A percentile compares a stretch with the other conserved stretches of the same genome.
These are phyloP conservation scores for Penicillium sp. DNA, from an alignment of 2,329 filamentous ascomycete genomes.

Conservation along the genomic window DNA sequence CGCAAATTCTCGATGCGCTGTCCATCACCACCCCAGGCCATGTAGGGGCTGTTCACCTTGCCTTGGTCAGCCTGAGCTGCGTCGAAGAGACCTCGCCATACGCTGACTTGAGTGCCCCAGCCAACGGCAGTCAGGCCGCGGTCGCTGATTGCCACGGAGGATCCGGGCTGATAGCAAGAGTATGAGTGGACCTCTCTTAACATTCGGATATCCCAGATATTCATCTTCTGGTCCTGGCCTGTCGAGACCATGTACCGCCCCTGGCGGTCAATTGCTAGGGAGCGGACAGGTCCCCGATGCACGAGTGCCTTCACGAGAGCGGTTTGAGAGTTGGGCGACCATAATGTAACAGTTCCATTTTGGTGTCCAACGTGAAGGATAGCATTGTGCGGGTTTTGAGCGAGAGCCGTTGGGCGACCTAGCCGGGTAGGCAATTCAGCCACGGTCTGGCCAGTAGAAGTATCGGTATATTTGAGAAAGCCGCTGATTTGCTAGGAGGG, in stretches of 20 bases:
- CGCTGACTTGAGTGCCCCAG: slow-evolving; percentile 82
- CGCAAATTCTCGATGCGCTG: slow-evolving; percentile 73
- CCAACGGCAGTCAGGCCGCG: slow-evolving; percentile 82
- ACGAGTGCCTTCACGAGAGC: slow-evolving; percentile 88
- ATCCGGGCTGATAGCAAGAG: slow-evolving; percentile 75
- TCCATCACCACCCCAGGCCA: slow-evolving; percentile 87
- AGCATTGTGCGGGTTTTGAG: slow-evolving; percentile 89
- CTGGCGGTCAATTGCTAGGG: slow-evolving; percentile 79
- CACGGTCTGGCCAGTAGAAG: slow-evolving; percentile 85
- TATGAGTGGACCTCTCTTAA: slow-evolving; percentile 91
- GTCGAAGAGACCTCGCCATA: slow-evolving; percentile 88
- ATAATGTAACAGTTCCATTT: slow-evolving; percentile 89
- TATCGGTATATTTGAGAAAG: slow-evolving; percentile 90
- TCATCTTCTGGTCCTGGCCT: slow-evolving; percentile 85
- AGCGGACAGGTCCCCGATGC: slow-evolving; percentile 83
- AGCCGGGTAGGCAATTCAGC: slow-evolving; percentile 80
- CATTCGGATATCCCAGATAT: slow-evolving; percentile 94
- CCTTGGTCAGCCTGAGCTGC: slow-evolving; percentile 67
- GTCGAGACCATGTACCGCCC: slow-evolving; percentile 94
- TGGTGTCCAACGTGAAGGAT: slow-evolving; percentile 90
- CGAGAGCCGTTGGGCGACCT: slow-evolving; percentile 76
- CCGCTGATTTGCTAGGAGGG: slow-evolving; percentile 56
- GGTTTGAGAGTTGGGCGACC: slow-evolving; percentile 87
- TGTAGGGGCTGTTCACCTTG: slow-evolving; percentile 84
- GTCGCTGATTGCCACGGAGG: slow-evolving; percentile 84